phyloP scores from a whole-genome alignment of 202 grass and related monocot species.

The Musa balbisiana region DNA sequence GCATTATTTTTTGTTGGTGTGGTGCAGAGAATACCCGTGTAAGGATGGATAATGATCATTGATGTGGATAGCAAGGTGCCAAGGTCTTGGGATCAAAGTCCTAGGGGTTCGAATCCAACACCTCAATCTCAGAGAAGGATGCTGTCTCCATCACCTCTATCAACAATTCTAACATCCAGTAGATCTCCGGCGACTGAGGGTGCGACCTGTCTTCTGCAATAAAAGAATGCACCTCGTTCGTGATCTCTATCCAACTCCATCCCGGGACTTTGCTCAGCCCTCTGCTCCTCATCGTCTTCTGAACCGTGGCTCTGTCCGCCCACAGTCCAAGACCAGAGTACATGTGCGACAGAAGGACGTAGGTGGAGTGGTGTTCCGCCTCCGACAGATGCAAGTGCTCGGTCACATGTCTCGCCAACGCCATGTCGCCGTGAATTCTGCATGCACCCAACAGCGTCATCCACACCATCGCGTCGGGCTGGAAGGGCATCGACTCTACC shows the following conservation, averaged over 20 bases:
- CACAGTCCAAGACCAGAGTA: slow-evolving; percentile 65
- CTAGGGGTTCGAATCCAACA: not conserved
- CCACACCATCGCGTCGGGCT: slow-evolving; percentile 64
- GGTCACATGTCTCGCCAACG: slow-evolving; percentile 40
- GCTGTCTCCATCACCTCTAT: slow-evolving; percentile 20
- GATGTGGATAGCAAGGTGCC: too few relatives aligned
- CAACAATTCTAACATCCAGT: slow-evolving; percentile 34
- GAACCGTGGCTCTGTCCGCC: slow-evolving; percentile 43
- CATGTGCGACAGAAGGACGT: slow-evolving; percentile 51
- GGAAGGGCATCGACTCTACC: slow-evolving; percentile 55
- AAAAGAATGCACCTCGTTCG: slow-evolving; percentile 58
- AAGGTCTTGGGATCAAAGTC: too few relatives aligned
- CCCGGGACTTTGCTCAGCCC: slow-evolving; percentile 60
- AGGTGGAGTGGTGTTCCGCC: slow-evolving; percentile 52
- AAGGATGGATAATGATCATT: too few relatives aligned
- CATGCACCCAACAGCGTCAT: slow-evolving; percentile 61
- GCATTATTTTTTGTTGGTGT: too few relatives aligned
- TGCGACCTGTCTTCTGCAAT: slow-evolving; percentile 55
- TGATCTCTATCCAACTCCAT: slow-evolving; percentile 75
- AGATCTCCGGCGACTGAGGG: slow-evolving; percentile 33
- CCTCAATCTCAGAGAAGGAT: slow-evolving; percentile 15
- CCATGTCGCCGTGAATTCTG: slow-evolving; percentile 50
- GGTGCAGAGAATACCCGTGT: too few relatives aligned
- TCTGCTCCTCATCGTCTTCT: slow-evolving; percentile 51
- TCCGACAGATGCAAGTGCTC: slow-evolving; percentile 32